Base-by-base conservation (phyloP, 306 rosid species). In the Lagenaria siceraria region DNA sequence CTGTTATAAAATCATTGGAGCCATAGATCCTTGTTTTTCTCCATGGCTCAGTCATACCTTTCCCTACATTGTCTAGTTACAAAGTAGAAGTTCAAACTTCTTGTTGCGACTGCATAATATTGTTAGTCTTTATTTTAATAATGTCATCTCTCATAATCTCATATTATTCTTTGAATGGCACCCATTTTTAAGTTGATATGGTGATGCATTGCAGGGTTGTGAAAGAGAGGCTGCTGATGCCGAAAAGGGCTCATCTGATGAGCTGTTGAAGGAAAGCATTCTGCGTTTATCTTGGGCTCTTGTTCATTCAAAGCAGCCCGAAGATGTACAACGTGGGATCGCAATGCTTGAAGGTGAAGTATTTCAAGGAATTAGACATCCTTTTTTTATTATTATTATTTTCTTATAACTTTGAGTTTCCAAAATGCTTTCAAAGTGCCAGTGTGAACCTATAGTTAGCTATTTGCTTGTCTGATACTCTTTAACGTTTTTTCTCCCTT, bases 231-330 rank as follows among this genome's bases (percentile, higher is more conserved):
- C 90, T 60, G 86, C 89, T 15, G 92, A 86, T 60, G 97, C 91
- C 18, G 87, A 78, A 52, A 86, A 86, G n/a, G 81, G 83, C 78
- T 80, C 93, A 52, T 78, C 89, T 58, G 87, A 85, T 77, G 93
- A 93, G 24, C 3, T 69, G 0, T 18, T 88, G 87, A 80, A 89
- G 74, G 96, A 93, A 43, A 84, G 87, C 85, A 80, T 93, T 51
- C 27, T 88, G 91, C 98, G 97, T 43, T 81, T 93, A 61, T 89
- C 98, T 18, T 91, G 98, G 98, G 89, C 98, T 58, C 98, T 93
- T 85, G 97, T 93, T 78, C 98, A 93, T 89, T 91, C 98, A 0
- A 87, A 88, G 78, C 89, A 82, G 4, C 82, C 92, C 1, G 87
- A 89, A 77, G 97, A 93, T 82, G 92, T 89, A 11, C 96, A 89